Conservation (phyloP, 108 stramenopile species). For the Fistulifera solaris region DNA sequence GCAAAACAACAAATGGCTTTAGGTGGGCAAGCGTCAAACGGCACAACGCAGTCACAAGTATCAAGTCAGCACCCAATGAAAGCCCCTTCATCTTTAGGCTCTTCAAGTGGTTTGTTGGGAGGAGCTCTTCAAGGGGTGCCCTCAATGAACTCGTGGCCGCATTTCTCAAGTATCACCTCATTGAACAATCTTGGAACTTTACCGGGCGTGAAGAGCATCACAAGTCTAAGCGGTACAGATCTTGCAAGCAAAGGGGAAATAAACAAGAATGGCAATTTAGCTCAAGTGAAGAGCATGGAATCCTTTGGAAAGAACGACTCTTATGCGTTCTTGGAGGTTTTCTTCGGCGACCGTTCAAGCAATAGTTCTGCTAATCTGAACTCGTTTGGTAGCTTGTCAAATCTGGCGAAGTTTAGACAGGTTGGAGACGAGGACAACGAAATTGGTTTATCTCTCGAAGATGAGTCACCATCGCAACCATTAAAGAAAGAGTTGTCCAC, state of each 20-base stretch:
- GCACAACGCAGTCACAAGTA: slow-evolving; percentile 8
- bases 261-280: slow-evolving; percentile 79
- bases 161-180: slow-evolving; percentile 80
- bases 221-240: slow-evolving; percentile 74
- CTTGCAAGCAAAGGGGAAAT: slow-evolving; percentile 78
- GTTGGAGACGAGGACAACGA: slow-evolving; percentile 83
- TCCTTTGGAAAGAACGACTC: slow-evolving; percentile 78
- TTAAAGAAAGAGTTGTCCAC: slow-evolving; percentile 9
- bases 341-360: slow-evolving; percentile 74
- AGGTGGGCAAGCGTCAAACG: not conserved
- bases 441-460: slow-evolving; percentile 84
- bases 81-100: slow-evolving; percentile 17
- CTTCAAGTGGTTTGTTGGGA: slow-evolving; percentile 10
- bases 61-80: slow-evolving; percentile 43
- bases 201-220: slow-evolving; percentile 87
- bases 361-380: slow-evolving; percentile 21
- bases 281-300: slow-evolving; percentile 84
- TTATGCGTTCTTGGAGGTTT: slow-evolving; percentile 89
- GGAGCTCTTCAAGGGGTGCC: slow-evolving; percentile 30
- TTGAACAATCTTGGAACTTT: slow-evolving; percentile 78
- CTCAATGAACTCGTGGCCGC: slow-evolving; percentile 80
- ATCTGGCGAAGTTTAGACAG: slow-evolving; percentile 38
- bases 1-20: slow-evolving; percentile 14
- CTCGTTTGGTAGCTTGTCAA: slow-evolving; percentile 12
- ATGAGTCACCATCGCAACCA: slow-evolving; percentile 48